Percentiles rank a stretch among this genome's conserved stretches.
phyloP scores from a whole-genome alignment of 345 rosid species.

The Physaria fendleri region DNA sequence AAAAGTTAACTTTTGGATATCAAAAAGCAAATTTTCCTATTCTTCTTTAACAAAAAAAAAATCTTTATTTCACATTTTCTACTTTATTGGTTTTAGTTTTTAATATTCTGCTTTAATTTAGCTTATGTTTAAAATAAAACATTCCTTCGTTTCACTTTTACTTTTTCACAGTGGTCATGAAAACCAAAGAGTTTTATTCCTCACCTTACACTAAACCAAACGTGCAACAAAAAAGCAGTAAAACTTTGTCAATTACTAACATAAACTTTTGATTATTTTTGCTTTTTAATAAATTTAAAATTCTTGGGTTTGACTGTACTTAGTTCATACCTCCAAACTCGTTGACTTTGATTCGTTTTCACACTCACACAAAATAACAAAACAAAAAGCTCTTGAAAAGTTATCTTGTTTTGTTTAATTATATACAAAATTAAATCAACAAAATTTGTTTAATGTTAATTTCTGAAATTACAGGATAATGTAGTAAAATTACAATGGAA shows the following conservation, averaged over 20 bases:
- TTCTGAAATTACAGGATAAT: neutral
- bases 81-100: neutral
- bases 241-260: neutral
- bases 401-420: neutral
- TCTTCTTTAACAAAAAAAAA: neutral
- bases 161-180: conserved; percentile 1
- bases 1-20: conserved; percentile 23
- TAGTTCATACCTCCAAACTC: neutral
- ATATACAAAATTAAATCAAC: neutral
- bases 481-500: neutral
- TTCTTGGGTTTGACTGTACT: neutral
- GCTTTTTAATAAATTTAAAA: too few relatives aligned
- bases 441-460: neutral
- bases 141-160: conserved; percentile 19
- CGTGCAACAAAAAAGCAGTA: conserved; percentile 7
- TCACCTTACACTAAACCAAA: neutral
- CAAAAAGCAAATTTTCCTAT: neutral
- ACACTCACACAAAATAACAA: neutral
- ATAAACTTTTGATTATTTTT: neutral
- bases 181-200: neutral
- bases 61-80: neutral
- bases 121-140: conserved; percentile 15
- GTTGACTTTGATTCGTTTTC: neutral
- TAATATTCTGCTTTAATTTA: conserved; percentile 4
- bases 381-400: neutral